Evolutionary conservation across 768 basidiomycete genomes (phyloP).

Genomic region (Candolleomyces aberdarensis): DNA sequence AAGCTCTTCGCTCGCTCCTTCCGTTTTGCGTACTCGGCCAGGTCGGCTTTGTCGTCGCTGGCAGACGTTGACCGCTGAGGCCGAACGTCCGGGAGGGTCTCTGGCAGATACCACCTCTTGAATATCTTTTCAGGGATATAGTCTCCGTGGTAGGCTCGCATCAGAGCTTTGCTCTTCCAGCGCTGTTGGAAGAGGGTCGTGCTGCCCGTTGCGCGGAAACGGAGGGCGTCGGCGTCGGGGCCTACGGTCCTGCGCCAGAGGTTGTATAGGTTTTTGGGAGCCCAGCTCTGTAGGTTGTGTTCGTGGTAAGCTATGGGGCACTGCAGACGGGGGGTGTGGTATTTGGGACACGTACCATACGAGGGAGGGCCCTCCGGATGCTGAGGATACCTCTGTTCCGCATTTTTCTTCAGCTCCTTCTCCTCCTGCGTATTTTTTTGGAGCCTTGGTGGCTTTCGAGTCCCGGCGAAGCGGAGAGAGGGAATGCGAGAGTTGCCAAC

Average conservation of each 20-base stretch:
- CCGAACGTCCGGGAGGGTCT: slow-evolving; percentile 81
- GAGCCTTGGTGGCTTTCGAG: no score
- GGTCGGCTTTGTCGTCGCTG: slow-evolving; percentile 40
- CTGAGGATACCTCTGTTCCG: slow-evolving; percentile 35
- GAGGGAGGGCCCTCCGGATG: slow-evolving; percentile 59
- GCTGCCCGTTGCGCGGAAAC: slow-evolving; percentile 51
- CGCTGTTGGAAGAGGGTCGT: slow-evolving; percentile 86
- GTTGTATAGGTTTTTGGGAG: slow-evolving; percentile 84
- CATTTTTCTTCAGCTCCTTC: slow-evolving; percentile 23
- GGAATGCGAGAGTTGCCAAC: no score
- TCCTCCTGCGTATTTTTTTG: no score
- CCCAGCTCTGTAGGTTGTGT: slow-evolving; percentile 68
- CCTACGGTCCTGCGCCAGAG: slow-evolving; percentile 73
- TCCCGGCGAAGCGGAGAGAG: no score
- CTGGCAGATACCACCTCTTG: slow-evolving; percentile 92
- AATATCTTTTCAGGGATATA: slow-evolving; percentile 89
- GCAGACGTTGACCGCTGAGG: slow-evolving; percentile 44
- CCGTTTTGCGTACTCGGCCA: slow-evolving; percentile 61
- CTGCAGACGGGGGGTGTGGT: neutral
- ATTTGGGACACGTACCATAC: slow-evolving; percentile 55
- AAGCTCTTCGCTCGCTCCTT: slow-evolving; percentile 46
- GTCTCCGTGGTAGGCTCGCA: slow-evolving; percentile 95
- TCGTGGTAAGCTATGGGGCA: neutral
- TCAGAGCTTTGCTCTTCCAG: slow-evolving; percentile 81
- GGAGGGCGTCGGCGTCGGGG: slow-evolving; percentile 43